Base-by-base conservation (phyloP, 2,329 filamentous ascomycete genomes). In the Fusarium sterilihyphosum region DNA sequence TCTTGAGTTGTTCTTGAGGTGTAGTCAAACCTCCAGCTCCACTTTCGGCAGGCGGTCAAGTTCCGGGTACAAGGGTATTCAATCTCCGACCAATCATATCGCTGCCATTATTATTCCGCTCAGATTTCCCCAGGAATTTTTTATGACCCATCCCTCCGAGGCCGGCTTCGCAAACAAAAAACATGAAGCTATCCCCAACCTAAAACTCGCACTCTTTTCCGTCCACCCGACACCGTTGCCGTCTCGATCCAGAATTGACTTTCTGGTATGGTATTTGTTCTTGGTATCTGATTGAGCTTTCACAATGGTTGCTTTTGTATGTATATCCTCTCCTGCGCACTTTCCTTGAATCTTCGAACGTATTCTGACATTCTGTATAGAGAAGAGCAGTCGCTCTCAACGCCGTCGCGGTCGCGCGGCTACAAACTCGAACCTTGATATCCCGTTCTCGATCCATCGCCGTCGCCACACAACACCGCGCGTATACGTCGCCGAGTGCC, bases 341-440 rank as follows among this genome's bases (percentile, higher is more conserved):
- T 29, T 29, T 29, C 26, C 26, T 29, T 29, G 26, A 29, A 6
- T 29, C 26, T 29, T 29, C 26, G 26, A 29, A 29, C 26, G 26
- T 7, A 29, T 29, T 29, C 26, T 29, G 26, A 29, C 26, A 16
- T 9, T 41, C 2, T n/a, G 11, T 41, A 14, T 35, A 70, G 70
- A 73, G 66, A 33, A 75, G 73, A 71, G 73, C 73, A 37, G 44
- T 76, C 7, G 59, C 67, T 70, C 67, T 74, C 40, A 74, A 72
- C 8, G 43, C 70, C 8, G 50, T 67, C 43, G 59, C 70, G 16
- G 37, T 52, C 4, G 57, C 67, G 20, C 58, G 57, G 13, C 56
- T 73, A 3, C 73, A 72, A 6, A 37, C 61, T 13, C 70, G 58
- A 29, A 56, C 70, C 4, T 26, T 65, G 38, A 53, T 58, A 29